phyloP scores from a whole-genome alignment of 2,329 filamentous ascomycete genomes.

The Neofusicoccum laricinum region DNA sequence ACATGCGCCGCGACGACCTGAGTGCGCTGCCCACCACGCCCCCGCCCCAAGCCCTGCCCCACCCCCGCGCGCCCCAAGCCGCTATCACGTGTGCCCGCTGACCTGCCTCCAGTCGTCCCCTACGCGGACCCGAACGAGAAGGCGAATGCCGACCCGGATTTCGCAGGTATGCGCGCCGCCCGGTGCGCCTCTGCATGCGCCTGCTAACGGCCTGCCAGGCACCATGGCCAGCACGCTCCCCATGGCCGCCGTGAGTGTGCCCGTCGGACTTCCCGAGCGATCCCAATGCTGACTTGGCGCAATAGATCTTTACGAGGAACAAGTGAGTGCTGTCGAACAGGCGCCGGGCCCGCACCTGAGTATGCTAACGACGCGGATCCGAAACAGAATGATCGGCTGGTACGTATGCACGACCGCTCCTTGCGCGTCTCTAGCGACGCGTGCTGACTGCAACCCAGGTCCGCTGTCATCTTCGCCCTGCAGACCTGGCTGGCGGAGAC shows the following conservation, averaged over 20 bases:
- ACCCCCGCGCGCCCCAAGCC: not conserved
- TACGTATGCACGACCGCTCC: constrained; percentile 30
- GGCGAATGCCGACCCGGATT: constrained; percentile 63
- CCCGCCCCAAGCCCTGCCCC: not conserved
- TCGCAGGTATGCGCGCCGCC: constrained; percentile 57
- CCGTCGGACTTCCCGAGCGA: not conserved
- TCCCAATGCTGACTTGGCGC: constrained; percentile 25
- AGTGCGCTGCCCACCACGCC: constrained; percentile 51
- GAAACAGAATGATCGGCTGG: constrained; percentile 61
- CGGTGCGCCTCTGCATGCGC: not conserved
- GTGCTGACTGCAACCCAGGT: constrained; percentile 48
- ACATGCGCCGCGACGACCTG: constrained; percentile 72
- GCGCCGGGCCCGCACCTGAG: not conserved
- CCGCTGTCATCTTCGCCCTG: constrained; percentile 69
- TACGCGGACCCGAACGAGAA: constrained; percentile 73
- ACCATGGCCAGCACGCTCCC: constrained; percentile 76
- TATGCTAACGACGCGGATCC: constrained; percentile 14
- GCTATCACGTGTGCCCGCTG: constrained; percentile 5
- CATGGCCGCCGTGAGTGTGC: constrained; percentile 74
- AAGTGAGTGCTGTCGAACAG: constrained; percentile 53
- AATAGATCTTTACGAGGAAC: constrained; percentile 83
- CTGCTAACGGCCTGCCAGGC: constrained; percentile 35
- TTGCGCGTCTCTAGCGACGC: constrained; percentile 1
- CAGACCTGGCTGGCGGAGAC: constrained; percentile 78
- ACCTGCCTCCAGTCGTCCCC: constrained; percentile 66